Base-by-base conservation (phyloP, 2,329 filamentous ascomycete genomes). In the Beauveria pseudobassiana region DNA sequence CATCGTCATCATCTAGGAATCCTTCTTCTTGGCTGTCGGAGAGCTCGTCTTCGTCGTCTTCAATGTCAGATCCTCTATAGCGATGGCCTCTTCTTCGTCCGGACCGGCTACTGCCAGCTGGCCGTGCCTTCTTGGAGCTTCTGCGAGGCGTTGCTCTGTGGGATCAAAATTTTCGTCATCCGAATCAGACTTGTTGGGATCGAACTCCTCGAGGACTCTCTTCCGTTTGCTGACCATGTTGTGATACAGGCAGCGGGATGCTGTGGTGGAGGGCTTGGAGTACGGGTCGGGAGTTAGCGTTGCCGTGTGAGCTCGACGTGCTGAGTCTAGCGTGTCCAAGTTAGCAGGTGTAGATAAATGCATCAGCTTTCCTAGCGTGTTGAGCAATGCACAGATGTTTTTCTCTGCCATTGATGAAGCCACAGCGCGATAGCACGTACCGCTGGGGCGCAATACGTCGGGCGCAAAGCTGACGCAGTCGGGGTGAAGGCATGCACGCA, bases 91-190 rank as follows among this genome's bases (percentile, higher is more conserved):
- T 76, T 67, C 72, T 77, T 26, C 73, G 71, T 20, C 71, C 65
- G 4, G 74, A 63, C 57, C 68, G 69, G 18, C 70, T 67, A 16
- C 69, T 67, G 43, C 71, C 68, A 59, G 76, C 72, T 34, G 76
- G 71, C 26, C 77, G 76, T 5, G 74, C 68, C 59, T 78, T 79
- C 65, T 78, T 81, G 60, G 72, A 72, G 63, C 64, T 73, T 63
- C 76, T 76, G 16, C 74, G 74, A 18, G 80, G 34, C 75, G 74
- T 28, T 74, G 76, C 66, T 80, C 78, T 24, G 71, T 69, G 18
- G 85, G 85, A 62, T 86, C 81, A 68, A 88, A 88, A 71, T 87
- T 87, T 65, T 85, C 84, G 69, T 88, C 86, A 55, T 85, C 81
- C 2, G 86, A 78, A 66, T 88, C 86, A 56, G 86, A 88, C 69